Evolutionary conservation across 148 eudicot genomes (phyloP), one percentile per base, ranked within the genome.

Genomic region (Silene uniflora): DNA sequence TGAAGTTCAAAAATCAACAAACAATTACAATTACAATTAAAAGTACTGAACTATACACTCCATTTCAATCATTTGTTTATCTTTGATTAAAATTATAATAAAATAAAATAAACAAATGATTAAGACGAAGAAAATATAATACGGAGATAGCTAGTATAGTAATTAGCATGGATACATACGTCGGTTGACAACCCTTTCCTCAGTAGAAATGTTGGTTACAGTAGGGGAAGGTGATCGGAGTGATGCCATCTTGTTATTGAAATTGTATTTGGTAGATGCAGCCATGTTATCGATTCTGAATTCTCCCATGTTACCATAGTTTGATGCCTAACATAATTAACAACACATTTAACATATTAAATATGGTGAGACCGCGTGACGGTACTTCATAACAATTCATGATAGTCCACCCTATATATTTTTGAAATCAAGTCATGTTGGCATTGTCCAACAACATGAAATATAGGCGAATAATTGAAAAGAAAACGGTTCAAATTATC

Each of bases 211-310:
- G 61, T 47, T 67, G 71, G 68, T 77, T 10, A 79, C 39, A 27
- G 67, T 67, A 27, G 85, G 78, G 1, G 87, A 79, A 62, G 86
- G 81, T 63, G 89, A 77, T 62, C 72, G 75, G 1, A 81, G 22
- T 64, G 81, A 76, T 70, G 82, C 84, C 81, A 75, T 81, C 46
- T 78, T 84, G 81, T 74, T 73, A 29, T 62, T 67, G 80, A 67
- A 73, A 62, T 81, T 88, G 66, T 83, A 88, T 74, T 80, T 88
- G 54, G 89, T 86, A 17, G 97, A 83, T 60, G 92, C 84, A 61
- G 90, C 87, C 60, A 83, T 25, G 29, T 87, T 89, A 69, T 89
- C 91, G 69, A 84, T 80, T 83, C 81, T 88, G 67, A 81, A 83
- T 18, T 90, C 88, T 60, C 77, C 83, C 63, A 81, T 67, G 67